phyloP scores from a whole-genome alignment of 2,329 filamentous ascomycete species.

The Lecanicillium sp. region DNA sequence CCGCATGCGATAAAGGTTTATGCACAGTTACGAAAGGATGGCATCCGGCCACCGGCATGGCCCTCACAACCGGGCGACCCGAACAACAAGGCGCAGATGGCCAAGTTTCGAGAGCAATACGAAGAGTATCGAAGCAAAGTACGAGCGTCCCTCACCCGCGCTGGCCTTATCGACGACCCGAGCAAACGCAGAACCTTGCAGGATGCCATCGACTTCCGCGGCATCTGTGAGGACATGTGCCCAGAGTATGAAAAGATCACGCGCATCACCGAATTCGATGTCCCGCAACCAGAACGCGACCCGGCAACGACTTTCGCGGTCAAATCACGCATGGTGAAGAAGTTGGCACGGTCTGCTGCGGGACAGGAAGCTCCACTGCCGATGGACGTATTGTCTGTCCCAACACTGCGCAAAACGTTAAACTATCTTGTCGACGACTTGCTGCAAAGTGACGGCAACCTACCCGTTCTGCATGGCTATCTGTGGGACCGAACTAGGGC shows the following conservation, averaged over 20 bases:
- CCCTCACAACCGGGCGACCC: constrained; percentile 47
- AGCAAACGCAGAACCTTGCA: constrained; percentile 53
- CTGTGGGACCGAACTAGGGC: constrained; percentile 62
- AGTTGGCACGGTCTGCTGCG: constrained; percentile 58
- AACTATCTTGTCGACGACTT: constrained; percentile 57
- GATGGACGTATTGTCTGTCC: constrained; percentile 58
- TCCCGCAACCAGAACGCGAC: constrained; percentile 48
- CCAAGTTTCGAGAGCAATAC: constrained; percentile 47
- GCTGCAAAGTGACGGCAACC: constrained; percentile 44
- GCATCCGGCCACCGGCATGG: constrained; percentile 47
- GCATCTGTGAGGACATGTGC: constrained; percentile 63
- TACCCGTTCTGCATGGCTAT: constrained; percentile 52
- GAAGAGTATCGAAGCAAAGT: constrained; percentile 50
- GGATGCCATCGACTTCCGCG: constrained; percentile 59
- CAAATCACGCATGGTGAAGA: constrained; percentile 55
- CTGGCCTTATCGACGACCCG: constrained; percentile 56
- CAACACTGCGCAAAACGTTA: constrained; percentile 49
- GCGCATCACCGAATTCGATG: constrained; percentile 54
- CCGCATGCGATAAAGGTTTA: constrained; percentile 43
- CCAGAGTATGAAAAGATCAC: constrained; percentile 58
- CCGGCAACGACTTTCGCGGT: constrained; percentile 35
- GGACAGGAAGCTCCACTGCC: constrained; percentile 61
- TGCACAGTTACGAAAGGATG: constrained; percentile 45
- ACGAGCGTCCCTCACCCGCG: constrained; percentile 49
- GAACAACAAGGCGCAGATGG: constrained; percentile 41